These are phyloP conservation scores for Grigorovia humatica DNA, from an alignment of 805 yeast genomes.

Conservation along the genomic window DNA sequence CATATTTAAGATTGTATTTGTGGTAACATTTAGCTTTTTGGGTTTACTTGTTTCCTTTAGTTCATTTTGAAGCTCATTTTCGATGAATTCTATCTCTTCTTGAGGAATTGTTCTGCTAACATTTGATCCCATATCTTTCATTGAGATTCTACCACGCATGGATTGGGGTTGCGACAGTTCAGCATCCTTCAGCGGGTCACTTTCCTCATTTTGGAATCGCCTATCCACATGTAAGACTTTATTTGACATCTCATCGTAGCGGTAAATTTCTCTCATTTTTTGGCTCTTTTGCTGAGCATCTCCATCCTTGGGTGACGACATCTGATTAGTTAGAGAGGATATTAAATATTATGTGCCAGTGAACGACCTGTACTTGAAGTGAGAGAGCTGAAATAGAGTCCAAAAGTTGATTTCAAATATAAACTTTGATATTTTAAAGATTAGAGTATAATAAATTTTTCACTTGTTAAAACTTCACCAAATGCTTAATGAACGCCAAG, in stretches of 20 bases:
- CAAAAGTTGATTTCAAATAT: neutral
- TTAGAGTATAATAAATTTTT: too few relatives aligned
- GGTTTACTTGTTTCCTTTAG: neutral
- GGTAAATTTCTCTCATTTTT: slow-evolving; percentile 32
- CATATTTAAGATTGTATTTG: slow-evolving; percentile 26
- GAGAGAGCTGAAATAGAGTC: too few relatives aligned
- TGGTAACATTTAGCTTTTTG: neutral
- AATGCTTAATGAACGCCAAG: neutral
- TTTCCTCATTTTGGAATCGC: slow-evolving; percentile 35
- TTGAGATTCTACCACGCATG: slow-evolving; percentile 55
- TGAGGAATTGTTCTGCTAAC: slow-evolving; percentile 3
- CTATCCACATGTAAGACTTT: slow-evolving; percentile 56
- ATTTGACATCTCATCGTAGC: slow-evolving; percentile 67
- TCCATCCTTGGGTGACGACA: neutral
- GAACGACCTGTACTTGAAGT: neutral
- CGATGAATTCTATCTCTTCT: slow-evolving; percentile 15
- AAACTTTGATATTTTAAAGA: neutral
- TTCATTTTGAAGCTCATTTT: slow-evolving; percentile 7
- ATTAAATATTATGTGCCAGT: neutral
- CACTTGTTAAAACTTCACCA: neutral
- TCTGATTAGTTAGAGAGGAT: too few relatives aligned
- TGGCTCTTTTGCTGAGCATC: slow-evolving; percentile 7
- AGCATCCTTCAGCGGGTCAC: slow-evolving; percentile 34
- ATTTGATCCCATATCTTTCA: slow-evolving; percentile 58
- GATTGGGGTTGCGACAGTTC: slow-evolving; percentile 60